phyloP scores from a whole-genome alignment of 225 moss, liverwort and hornwort genomes.

The Pseudisothecium myosuroides region DNA sequence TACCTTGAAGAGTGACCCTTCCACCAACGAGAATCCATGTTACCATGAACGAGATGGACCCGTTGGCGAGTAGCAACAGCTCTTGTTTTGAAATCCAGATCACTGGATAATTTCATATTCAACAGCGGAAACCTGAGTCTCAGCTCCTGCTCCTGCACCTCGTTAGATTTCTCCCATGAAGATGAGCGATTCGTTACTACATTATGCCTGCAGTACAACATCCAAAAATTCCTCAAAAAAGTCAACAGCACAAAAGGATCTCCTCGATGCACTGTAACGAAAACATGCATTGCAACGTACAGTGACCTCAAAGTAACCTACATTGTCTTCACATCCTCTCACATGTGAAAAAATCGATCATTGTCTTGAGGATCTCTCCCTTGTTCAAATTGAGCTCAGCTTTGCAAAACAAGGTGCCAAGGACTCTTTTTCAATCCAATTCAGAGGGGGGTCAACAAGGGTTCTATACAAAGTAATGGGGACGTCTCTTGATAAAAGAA shows the following conservation, averaged over 20 bases:
- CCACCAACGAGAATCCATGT: slow-evolving; percentile 32
- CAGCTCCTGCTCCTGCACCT: slow-evolving; percentile 19
- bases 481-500: background rate
- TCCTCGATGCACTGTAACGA: background rate
- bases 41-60: slow-evolving; percentile 24
- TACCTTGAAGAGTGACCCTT: slow-evolving; percentile 40
- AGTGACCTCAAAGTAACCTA: background rate
- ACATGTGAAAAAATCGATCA: background rate
- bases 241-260: background rate
- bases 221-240: background rate
- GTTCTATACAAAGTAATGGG: background rate
- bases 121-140: slow-evolving; percentile 6
- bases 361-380: background rate
- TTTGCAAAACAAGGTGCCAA: background rate
- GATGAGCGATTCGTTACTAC: slow-evolving; percentile 7
- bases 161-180: slow-evolving; percentile 28
- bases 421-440: no score
- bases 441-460: background rate
- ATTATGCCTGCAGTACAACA: slow-evolving; percentile 19
- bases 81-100: slow-evolving; percentile 23
- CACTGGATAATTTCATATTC: background rate
- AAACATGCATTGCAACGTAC: background rate
- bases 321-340: background rate
- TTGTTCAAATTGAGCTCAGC: background rate
- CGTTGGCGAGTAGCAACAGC: slow-evolving; percentile 23